These are phyloP conservation scores for Hanseniaspora vineae DNA, from an alignment of 805 yeast genomes.

Conservation along the genomic window DNA sequence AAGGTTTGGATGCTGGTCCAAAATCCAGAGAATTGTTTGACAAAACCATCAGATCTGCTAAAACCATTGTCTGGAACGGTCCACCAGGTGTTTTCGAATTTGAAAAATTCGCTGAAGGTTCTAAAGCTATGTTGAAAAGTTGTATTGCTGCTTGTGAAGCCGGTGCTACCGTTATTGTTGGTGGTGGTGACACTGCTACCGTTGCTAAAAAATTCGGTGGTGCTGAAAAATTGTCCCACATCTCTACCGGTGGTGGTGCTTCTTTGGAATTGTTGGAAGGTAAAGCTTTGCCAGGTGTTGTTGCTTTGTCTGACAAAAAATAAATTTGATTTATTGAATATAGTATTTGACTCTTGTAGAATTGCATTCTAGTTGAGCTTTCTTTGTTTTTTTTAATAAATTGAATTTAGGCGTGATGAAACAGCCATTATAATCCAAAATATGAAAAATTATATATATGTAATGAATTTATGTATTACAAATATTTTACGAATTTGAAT, in stretches of 20 bases:
- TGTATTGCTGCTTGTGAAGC: conserved; percentile 73
- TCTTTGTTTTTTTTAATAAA: background rate
- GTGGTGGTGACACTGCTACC: conserved; percentile 99
- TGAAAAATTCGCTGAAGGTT: conserved; percentile 82
- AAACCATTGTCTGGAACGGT: conserved; percentile 99
- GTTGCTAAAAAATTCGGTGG: conserved; percentile 97
- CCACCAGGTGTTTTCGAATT: conserved; percentile 99
- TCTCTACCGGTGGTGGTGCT: conserved; percentile 99
- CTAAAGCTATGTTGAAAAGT: conserved; percentile 81
- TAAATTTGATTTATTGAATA: conserved; percentile 11
- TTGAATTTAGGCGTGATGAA: too few relatives aligned
- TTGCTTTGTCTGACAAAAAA: conserved; percentile 70
- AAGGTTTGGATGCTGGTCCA: conserved; percentile 95
- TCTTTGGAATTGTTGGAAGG: conserved; percentile 97
- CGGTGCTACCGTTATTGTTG: conserved; percentile 89
- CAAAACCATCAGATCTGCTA: conserved; percentile 77
- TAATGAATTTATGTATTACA: too few relatives aligned
- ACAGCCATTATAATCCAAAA: too few relatives aligned
- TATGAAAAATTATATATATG: too few relatives aligned
- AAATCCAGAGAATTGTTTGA: conserved; percentile 70
- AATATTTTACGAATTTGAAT: too few relatives aligned
- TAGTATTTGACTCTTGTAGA: conserved; percentile 2
- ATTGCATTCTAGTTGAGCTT: background rate
- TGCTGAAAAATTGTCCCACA: conserved; percentile 92
- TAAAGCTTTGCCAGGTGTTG: conserved; percentile 96